Conservation (phyloP, 306 rosid species). For the Sophora flavescens region DNA sequence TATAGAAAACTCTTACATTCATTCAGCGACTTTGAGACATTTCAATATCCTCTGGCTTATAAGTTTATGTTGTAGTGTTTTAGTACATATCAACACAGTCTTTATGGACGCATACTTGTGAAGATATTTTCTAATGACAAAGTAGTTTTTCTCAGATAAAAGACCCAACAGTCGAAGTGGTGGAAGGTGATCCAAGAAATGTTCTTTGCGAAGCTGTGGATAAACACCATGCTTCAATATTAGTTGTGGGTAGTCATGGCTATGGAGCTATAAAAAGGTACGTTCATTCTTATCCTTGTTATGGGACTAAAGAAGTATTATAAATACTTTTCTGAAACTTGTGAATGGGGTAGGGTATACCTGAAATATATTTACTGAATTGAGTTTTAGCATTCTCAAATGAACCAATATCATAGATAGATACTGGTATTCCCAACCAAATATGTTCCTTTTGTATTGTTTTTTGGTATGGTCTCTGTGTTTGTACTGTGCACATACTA, state of each 20-base stretch:
- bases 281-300: not conserved
- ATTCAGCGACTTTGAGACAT: not conserved
- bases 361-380: too few species aligned
- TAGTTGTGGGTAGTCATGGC: conserved; percentile 86
- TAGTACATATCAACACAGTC: not conserved
- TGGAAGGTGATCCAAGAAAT: conserved; percentile 80
- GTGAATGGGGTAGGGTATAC: too few species aligned
- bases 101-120: not conserved
- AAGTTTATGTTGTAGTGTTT: too few species aligned
- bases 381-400: too few species aligned
- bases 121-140: conserved; percentile 25
- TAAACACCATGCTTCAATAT: conserved; percentile 71
- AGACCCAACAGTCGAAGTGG: conserved; percentile 55
- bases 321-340: not conserved
- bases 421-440: not conserved
- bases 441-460: not conserved
- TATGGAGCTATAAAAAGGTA: conserved; percentile 84
- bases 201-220: conserved; percentile 81
- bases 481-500: not conserved
- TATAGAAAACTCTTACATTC: not conserved
- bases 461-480: not conserved
- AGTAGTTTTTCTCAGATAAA: conserved; percentile 49
- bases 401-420: not conserved
- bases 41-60: not conserved
- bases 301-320: not conserved